Percentiles rank a stretch among this genome's conserved stretches.
phyloP scores from a whole-genome alignment of 2,329 filamentous ascomycete genomes.

The Dothideomycetidae sp. region DNA sequence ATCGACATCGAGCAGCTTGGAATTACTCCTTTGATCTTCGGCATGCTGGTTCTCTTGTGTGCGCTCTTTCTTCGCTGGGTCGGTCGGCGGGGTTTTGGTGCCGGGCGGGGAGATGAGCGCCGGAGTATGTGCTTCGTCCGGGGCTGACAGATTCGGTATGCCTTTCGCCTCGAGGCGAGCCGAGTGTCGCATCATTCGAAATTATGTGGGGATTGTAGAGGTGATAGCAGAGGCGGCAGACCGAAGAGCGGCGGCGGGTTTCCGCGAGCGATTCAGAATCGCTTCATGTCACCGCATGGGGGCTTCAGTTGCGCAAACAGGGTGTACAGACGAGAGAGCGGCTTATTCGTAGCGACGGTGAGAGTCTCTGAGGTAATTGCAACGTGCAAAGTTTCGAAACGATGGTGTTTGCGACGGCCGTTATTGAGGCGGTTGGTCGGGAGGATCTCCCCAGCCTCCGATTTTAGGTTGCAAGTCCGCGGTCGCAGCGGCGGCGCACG shows the following conservation, averaged over 20 bases:
- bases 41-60: slow-evolving; percentile 15
- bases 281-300: not conserved
- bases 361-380: too few species aligned
- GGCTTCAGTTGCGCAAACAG: too few species aligned
- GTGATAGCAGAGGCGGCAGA: too few species aligned
- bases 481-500: too few species aligned
- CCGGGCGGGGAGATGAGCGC: slow-evolving; percentile 40
- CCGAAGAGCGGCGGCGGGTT: not conserved
- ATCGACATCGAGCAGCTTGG: slow-evolving; percentile 44
- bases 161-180: slow-evolving; percentile 8
- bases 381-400: too few species aligned
- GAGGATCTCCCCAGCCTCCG: not conserved
- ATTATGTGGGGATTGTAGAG: too few species aligned
- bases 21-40: slow-evolving; percentile 22
- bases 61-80: slow-evolving; percentile 31
- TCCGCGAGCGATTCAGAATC: not conserved
- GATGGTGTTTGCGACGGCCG: not conserved
- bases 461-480: not conserved
- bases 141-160: slow-evolving; percentile 6
- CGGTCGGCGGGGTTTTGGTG: slow-evolving; percentile 46
- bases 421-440: not conserved
- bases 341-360: too few species aligned
- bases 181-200: slow-evolving; percentile 7
- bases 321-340: too few species aligned
- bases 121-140: slow-evolving; percentile 27